These are phyloP conservation scores for Eudorina sp. DNA, from an alignment of 139 green algal species.

Conservation along the genomic window DNA sequence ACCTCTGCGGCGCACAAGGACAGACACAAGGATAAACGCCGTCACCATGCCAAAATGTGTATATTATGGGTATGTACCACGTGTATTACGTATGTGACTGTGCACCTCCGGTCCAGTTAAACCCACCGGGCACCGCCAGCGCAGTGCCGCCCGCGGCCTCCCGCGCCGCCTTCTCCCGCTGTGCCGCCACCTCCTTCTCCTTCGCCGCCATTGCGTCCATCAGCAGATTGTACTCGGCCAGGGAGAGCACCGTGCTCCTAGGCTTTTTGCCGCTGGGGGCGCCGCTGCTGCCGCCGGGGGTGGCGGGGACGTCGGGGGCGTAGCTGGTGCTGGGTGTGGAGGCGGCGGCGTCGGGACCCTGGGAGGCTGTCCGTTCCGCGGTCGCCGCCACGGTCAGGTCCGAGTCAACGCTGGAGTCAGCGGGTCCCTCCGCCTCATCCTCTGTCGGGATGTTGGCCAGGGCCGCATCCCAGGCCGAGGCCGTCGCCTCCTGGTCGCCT, in stretches of 20 bases:
- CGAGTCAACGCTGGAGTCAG: neutral
- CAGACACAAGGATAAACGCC: too few species aligned
- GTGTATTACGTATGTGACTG: neutral
- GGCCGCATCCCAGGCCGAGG: conserved; percentile 29
- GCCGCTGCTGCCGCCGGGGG: neutral
- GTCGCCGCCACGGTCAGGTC: neutral
- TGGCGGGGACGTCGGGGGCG: too few species aligned
- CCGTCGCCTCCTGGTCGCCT: neutral
- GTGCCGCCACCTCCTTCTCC: conserved; percentile 11
- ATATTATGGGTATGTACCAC: too few species aligned
- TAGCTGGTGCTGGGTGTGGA: conserved; percentile 12
- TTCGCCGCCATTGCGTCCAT: conserved; percentile 12
- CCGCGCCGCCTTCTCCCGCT: neutral
- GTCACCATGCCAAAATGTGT: too few species aligned
- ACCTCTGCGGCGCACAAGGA: conserved; percentile 9
- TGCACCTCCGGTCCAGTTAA: neutral
- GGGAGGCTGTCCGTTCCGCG: neutral
- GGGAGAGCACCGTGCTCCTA: neutral
- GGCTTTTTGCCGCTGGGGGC: neutral
- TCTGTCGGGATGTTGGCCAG: conserved; percentile 25
- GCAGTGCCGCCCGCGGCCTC: neutral
- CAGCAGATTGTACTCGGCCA: conserved; percentile 23
- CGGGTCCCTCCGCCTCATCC: neutral
- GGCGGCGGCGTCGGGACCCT: neutral
- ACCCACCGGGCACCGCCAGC: neutral